Conservation (phyloP, 768 basidiomycete species). For the Lactarius hengduanensis region DNA sequence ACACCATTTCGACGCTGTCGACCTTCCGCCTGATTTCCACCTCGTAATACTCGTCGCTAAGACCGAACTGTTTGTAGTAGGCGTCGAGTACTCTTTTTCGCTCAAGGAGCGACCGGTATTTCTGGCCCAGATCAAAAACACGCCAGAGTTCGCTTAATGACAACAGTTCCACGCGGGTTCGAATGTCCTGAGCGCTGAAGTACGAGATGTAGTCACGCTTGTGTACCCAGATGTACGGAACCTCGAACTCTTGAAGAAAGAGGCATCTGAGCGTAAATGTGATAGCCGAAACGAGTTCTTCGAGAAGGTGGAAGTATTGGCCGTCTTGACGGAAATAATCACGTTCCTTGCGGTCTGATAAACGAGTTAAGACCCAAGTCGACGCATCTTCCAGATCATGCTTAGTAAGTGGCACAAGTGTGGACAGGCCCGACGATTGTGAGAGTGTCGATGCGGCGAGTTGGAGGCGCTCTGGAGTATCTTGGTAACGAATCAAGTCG, state of each 20-base stretch:
- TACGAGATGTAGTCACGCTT: constrained; percentile 87
- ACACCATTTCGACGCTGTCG: constrained; percentile 83
- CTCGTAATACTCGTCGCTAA: constrained; percentile 75
- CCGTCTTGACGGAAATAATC: constrained; percentile 73
- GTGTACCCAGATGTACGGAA: constrained; percentile 93
- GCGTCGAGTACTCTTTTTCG: constrained; percentile 60
- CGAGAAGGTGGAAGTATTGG: constrained; percentile 55
- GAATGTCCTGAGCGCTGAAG: constrained; percentile 67
- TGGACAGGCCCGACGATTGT: constrained; percentile 54
- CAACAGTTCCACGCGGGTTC: constrained; percentile 68
- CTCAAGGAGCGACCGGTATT: constrained; percentile 83
- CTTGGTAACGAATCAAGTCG: constrained; percentile 83
- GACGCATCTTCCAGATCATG: constrained; percentile 79
- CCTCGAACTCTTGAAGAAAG: constrained; percentile 87
- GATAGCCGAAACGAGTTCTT: constrained; percentile 75
- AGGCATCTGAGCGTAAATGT: constrained; percentile 75
- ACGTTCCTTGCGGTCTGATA: constrained; percentile 67
- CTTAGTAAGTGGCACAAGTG: constrained; percentile 62
- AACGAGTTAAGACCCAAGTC: constrained; percentile 80
- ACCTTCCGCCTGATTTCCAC: constrained; percentile 62
- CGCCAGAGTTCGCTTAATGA: constrained; percentile 83
- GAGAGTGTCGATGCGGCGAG: constrained; percentile 85
- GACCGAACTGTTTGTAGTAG: constrained; percentile 66
- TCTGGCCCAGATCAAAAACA: constrained; percentile 85
- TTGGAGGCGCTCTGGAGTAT: constrained; percentile 96